These are phyloP conservation scores for Hyaloscypha finlandica DNA, from an alignment of 495 filamentous ascomycete species.

Conservation along the genomic window DNA sequence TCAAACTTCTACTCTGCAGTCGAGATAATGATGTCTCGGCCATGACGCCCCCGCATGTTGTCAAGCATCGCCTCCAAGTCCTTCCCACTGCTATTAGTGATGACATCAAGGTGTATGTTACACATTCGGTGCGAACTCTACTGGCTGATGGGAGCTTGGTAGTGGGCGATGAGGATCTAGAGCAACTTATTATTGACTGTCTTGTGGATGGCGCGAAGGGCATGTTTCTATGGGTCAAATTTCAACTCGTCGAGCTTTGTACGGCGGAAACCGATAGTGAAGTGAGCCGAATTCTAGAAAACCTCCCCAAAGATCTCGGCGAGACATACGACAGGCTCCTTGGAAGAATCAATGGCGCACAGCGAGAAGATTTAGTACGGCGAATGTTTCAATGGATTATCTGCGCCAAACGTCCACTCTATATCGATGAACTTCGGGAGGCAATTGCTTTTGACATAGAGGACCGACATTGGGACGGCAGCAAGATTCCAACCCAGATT, in stretches of 20 bases:
- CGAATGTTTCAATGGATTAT: conserved; percentile 11
- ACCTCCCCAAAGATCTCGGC: conserved; percentile 13
- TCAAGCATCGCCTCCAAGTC: too few relatives aligned
- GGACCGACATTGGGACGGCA: too few relatives aligned
- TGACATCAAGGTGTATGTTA: conserved; percentile 1
- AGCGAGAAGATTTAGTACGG: conserved; percentile 7
- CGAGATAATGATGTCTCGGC: too few relatives aligned
- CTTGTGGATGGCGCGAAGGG: conserved; percentile 7
- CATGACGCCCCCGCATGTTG: too few relatives aligned
- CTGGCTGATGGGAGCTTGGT: not conserved
- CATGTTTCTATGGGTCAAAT: conserved; percentile 22
- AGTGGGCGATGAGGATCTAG: conserved; percentile 1
- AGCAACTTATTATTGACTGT: not conserved
- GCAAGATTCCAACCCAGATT: conserved; percentile 18
- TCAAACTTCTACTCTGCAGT: too few relatives aligned
- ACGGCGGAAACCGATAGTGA: conserved; percentile 10
- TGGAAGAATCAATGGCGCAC: not conserved
- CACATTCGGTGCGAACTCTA: not conserved
- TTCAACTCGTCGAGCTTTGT: conserved; percentile 19
- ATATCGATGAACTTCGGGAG: conserved; percentile 4
- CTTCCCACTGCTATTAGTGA: not conserved
- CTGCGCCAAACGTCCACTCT: not conserved
- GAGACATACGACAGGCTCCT: conserved; percentile 18
- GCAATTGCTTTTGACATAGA: too few relatives aligned
- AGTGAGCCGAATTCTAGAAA: conserved; percentile 6